Evolutionary conservation across 1,139 yeast genomes (phyloP).

Genomic region (Kodamaea derodonti): DNA sequence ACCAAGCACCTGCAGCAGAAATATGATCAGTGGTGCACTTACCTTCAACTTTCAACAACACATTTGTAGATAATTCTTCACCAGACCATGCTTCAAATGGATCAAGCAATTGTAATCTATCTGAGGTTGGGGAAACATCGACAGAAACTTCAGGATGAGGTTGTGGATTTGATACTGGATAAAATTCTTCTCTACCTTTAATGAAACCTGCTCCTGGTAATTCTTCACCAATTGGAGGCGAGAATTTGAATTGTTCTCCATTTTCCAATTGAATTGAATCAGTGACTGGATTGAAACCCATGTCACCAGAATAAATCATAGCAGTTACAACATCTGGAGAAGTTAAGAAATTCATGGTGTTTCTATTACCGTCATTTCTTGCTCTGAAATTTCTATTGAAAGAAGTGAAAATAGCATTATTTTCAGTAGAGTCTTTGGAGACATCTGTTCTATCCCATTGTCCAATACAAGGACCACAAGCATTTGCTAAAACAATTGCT

Average conservation of each 20-base stretch:
- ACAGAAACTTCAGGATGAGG: constrained; percentile 69
- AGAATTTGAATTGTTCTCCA: constrained; percentile 71
- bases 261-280: constrained; percentile 64
- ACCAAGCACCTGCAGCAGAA: constrained; percentile 99
- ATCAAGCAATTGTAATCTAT: constrained; percentile 66
- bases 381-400: constrained; percentile 97
- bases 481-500: constrained; percentile 89
- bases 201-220: constrained; percentile 79
- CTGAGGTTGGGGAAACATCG: constrained; percentile 71
- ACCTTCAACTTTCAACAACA: constrained; percentile 88
- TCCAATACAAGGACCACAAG: constrained; percentile 99
- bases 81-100: constrained; percentile 89
- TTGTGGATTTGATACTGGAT: constrained; percentile 78
- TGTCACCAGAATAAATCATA: constrained; percentile 88
- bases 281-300: constrained; percentile 81
- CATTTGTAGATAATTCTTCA: constrained; percentile 70
- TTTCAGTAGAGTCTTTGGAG: constrained; percentile 59
- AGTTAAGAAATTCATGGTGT: constrained; percentile 93
- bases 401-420: constrained; percentile 87
- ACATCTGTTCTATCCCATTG: constrained; percentile 89
- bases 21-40: constrained; percentile 98
- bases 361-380: constrained; percentile 95
- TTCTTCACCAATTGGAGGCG: constrained; percentile 73
- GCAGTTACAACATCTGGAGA: constrained; percentile 98
- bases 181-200: constrained; percentile 75